Evolutionary conservation across 2,329 filamentous ascomycete species (phyloP).

Genomic region (Xylariaceae sp.): DNA sequence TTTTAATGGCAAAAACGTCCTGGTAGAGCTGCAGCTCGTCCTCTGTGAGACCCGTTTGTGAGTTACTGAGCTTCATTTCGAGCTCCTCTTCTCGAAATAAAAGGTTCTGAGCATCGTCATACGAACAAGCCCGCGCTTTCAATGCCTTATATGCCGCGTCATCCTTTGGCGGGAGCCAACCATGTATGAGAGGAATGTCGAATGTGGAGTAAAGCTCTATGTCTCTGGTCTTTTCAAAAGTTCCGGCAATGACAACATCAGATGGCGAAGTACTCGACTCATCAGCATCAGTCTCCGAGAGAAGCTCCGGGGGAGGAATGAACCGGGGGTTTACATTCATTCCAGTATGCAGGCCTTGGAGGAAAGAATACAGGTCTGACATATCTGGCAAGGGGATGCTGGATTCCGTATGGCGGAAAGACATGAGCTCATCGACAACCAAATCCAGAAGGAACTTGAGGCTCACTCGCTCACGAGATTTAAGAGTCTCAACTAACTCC

Average conservation of each 20-base stretch:
- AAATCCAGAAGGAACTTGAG: slow-evolving; percentile 80
- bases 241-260: slow-evolving; percentile 53
- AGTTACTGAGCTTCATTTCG: slow-evolving; percentile 65
- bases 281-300: slow-evolving; percentile 40
- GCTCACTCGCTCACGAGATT: slow-evolving; percentile 80
- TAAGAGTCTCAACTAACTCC: slow-evolving; percentile 70
- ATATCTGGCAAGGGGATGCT: slow-evolving; percentile 74
- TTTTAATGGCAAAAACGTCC: slow-evolving; percentile 78
- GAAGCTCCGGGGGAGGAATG: slow-evolving; percentile 55
- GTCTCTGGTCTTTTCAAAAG: slow-evolving; percentile 80
- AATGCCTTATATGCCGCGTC: slow-evolving; percentile 67
- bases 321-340: slow-evolving; percentile 98
- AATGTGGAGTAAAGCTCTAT: slow-evolving; percentile 92
- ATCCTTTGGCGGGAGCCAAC: slow-evolving; percentile 72
- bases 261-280: slow-evolving; percentile 49
- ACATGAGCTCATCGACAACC: slow-evolving; percentile 90
- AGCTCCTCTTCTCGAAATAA: slow-evolving; percentile 86
- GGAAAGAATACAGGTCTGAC: slow-evolving; percentile 77
- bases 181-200: slow-evolving; percentile 81
- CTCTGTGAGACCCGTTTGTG: slow-evolving; percentile 53
- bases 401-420: slow-evolving; percentile 58
- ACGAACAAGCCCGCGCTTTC: slow-evolving; percentile 69
- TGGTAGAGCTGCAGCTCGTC: slow-evolving; percentile 76
- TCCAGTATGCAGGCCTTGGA: slow-evolving; percentile 84
- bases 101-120: slow-evolving; percentile 87